A percentile compares a stretch with the other conserved stretches of the same genome.
phyloP scores from a whole-genome alignment of 768 basidiomycete species.

The Strobilomyces echinocephalus region DNA sequence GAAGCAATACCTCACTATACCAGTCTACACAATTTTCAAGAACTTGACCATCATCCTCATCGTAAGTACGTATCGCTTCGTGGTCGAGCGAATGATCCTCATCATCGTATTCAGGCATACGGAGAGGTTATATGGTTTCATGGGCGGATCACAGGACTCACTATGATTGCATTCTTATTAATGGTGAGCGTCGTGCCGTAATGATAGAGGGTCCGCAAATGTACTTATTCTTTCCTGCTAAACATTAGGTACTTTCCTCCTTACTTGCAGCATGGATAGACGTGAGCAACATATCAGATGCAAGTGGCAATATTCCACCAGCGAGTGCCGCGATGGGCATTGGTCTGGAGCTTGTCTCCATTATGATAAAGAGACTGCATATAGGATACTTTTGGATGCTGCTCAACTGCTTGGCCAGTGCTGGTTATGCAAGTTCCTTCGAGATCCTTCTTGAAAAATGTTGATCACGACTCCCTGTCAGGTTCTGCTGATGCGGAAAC shows the following conservation, averaged over 20 bases:
- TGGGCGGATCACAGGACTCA: conserved; percentile 80
- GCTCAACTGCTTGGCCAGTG: conserved; percentile 84
- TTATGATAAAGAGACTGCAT: conserved; percentile 52
- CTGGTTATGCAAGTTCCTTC: conserved; percentile 68
- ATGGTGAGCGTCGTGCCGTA: conserved; percentile 58
- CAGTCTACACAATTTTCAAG: conserved; percentile 99
- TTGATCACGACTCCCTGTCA: conserved; percentile 27
- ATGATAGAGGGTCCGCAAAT: not conserved
- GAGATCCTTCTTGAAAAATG: not conserved
- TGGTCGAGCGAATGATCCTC: not conserved
- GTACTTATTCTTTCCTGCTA: not conserved
- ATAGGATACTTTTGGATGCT: conserved; percentile 97
- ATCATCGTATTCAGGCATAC: conserved; percentile 61
- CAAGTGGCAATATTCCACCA: conserved; percentile 22
- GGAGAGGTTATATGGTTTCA: conserved; percentile 98
- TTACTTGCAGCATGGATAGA: conserved; percentile 97
- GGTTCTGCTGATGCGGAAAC: conserved; percentile 95
- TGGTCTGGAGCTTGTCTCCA: conserved; percentile 36
- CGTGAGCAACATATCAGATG: conserved; percentile 41
- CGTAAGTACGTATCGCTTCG: conserved; percentile 41
- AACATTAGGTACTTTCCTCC: conserved; percentile 77
- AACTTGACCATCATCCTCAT: conserved; percentile 99
- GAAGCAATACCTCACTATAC: conserved; percentile 96
- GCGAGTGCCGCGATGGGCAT: conserved; percentile 25
- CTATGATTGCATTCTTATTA: conserved; percentile 82